These are phyloP conservation scores for Lecanosticta acicola DNA, from an alignment of 2,329 filamentous ascomycete genomes.

Conservation along the genomic window DNA sequence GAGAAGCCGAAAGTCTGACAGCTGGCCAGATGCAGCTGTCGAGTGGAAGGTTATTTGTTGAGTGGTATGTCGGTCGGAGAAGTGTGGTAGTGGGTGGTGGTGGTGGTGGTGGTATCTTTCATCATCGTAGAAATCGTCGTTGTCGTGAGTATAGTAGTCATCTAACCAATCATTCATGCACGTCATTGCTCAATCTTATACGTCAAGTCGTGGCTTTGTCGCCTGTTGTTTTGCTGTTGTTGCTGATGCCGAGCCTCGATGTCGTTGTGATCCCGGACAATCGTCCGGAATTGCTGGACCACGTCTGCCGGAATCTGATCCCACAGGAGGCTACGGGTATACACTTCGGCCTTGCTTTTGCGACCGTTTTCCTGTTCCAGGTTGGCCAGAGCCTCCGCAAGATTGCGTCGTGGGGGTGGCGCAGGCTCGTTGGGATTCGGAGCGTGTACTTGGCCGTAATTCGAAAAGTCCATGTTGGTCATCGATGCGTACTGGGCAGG, in stretches of 20 bases:
- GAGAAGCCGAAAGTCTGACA: slow-evolving; percentile 13
- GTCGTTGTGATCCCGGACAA: slow-evolving; percentile 61
- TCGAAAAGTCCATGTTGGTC: slow-evolving; percentile 58
- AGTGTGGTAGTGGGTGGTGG: neutral
- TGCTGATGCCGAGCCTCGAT: slow-evolving; percentile 26
- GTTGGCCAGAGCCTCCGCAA: slow-evolving; percentile 72
- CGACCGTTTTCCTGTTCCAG: slow-evolving; percentile 59
- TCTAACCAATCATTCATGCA: slow-evolving; percentile 9
- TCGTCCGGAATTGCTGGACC: slow-evolving; percentile 84
- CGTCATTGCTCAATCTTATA: slow-evolving; percentile 16
- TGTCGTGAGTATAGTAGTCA: slow-evolving; percentile 3
- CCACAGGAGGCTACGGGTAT: slow-evolving; percentile 88
- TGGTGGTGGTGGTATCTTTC: slow-evolving; percentile 1
- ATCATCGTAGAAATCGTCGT: slow-evolving; percentile 5
- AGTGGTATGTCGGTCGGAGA: neutral
- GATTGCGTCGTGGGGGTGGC: slow-evolving; percentile 55
- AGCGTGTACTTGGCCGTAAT: slow-evolving; percentile 47
- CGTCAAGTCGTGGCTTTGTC: slow-evolving; percentile 14
- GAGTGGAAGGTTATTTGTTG: slow-evolving; percentile 6
- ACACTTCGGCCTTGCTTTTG: slow-evolving; percentile 67
- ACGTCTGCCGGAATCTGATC: slow-evolving; percentile 90
- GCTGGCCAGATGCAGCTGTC: slow-evolving; percentile 18
- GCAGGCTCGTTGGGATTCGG: slow-evolving; percentile 16
- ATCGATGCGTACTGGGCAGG: slow-evolving; percentile 84
- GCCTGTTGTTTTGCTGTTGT: slow-evolving; percentile 3